Evolutionary conservation across 495 filamentous ascomycete species (phyloP).

Genomic region (Trichoderma asperelloides): DNA sequence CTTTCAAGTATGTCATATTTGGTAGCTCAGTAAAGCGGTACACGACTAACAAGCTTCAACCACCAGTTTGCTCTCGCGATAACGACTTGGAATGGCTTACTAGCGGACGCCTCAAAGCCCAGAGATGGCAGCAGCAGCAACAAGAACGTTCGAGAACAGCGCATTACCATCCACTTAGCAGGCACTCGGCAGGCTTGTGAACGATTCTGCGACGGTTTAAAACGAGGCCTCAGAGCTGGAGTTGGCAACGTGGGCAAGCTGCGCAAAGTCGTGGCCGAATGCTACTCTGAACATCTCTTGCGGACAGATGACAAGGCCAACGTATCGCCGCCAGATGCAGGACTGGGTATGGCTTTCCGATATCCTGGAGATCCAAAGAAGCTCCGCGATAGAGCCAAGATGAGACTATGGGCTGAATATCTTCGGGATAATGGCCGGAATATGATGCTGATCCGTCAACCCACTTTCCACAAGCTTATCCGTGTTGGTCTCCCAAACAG

Average conservation of each 20-base stretch:
- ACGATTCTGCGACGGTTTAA: slow-evolving; percentile 90
- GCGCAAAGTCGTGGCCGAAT: slow-evolving; percentile 65
- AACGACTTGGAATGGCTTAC: slow-evolving; percentile 87
- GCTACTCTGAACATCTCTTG: slow-evolving; percentile 90
- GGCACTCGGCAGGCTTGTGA: slow-evolving; percentile 85
- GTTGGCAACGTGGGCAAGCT: slow-evolving; percentile 81
- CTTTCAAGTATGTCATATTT: slow-evolving; percentile 44
- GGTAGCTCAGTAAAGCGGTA: no score
- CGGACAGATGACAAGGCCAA: slow-evolving; percentile 49
- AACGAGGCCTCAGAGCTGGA: slow-evolving; percentile 73
- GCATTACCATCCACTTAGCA: slow-evolving; percentile 80
- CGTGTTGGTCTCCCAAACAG: slow-evolving; percentile 91
- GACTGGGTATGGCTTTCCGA: slow-evolving; percentile 83
- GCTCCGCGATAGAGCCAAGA: slow-evolving; percentile 89
- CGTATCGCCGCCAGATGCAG: slow-evolving; percentile 69
- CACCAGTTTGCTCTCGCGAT: slow-evolving; percentile 77
- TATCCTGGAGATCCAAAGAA: slow-evolving; percentile 97
- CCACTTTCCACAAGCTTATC: slow-evolving; percentile 95
- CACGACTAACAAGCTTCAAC: not conserved
- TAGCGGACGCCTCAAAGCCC: slow-evolving; percentile 37
- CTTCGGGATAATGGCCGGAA: slow-evolving; percentile 93
- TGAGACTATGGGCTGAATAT: slow-evolving; percentile 95
- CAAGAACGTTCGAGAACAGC: slow-evolving; percentile 54
- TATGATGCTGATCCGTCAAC: slow-evolving; percentile 82
- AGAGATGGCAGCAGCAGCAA: slow-evolving; percentile 38